A percentile compares a stretch with the other conserved stretches of the same genome.
Evolutionary conservation across 139 green algal genomes (phyloP).

Genomic region (Tetraselmis striata): DNA sequence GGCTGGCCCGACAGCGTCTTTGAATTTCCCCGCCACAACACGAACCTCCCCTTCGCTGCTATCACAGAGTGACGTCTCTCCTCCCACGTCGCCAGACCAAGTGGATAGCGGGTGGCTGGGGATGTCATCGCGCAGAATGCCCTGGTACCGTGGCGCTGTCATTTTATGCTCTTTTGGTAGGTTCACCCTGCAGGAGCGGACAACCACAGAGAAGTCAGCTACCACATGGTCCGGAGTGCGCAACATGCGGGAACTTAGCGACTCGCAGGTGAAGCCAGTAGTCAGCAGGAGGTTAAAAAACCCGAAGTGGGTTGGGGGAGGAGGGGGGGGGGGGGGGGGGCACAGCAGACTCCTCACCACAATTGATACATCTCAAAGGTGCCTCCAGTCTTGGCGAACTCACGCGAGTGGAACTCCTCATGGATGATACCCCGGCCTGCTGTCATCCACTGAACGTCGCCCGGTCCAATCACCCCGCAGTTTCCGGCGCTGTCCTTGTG

Average conservation of each 20-base stretch:
- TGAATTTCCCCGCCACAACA: conserved; percentile 29
- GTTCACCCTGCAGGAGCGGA: conserved; percentile 20
- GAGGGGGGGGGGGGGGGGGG: too few species aligned
- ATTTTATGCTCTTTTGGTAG: conserved; percentile 39
- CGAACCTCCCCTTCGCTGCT: conserved; percentile 19
- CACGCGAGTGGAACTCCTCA: conserved; percentile 18
- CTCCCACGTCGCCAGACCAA: not conserved
- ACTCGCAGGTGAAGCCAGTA: too few species aligned
- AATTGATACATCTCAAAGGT: conserved; percentile 13
- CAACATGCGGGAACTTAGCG: too few species aligned
- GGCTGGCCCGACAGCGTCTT: conserved; percentile 13
- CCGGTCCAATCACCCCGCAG: conserved; percentile 21
- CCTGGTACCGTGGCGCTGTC: conserved; percentile 31
- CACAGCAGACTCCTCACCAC: conserved; percentile 27
- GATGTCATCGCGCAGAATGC: conserved; percentile 25
- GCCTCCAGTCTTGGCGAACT: conserved; percentile 15
- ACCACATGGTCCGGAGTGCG: too few species aligned
- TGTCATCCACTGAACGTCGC: conserved; percentile 47
- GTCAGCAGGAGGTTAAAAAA: not conserved
- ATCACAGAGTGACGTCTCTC: not conserved
- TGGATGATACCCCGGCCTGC: conserved; percentile 39
- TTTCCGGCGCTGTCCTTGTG: conserved; percentile 34
- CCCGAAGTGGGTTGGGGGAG: too few species aligned
- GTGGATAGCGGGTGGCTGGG: conserved; percentile 11
- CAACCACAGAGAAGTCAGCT: too few species aligned